Conservation (phyloP, 257 asterid genomes). For the Linderniella brevidens region DNA sequence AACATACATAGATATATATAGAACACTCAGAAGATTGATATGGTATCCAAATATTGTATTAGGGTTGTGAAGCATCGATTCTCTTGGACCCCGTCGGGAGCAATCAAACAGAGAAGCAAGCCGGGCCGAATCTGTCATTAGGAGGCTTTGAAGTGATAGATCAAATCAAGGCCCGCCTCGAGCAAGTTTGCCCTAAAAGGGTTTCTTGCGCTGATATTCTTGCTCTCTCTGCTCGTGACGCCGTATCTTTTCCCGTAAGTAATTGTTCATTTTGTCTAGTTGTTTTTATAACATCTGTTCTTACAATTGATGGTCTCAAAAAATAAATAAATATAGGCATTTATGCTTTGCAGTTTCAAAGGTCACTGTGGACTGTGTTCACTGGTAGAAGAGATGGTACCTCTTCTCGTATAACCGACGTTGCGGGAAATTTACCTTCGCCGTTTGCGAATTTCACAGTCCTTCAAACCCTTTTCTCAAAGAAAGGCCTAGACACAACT, state of each 20-base stretch:
- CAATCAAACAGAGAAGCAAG: conserved; percentile 23
- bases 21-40: too few species aligned
- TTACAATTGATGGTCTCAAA: not conserved
- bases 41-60: conserved; percentile 7
- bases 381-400: conserved; percentile 43
- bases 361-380: conserved; percentile 26
- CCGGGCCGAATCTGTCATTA: conserved; percentile 22
- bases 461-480: conserved; percentile 17
- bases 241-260: conserved; percentile 21
- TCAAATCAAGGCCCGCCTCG: conserved; percentile 21
- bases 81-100: conserved; percentile 14
- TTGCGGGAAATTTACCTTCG: conserved; percentile 21
- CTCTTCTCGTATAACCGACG: conserved; percentile 19
- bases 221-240: conserved; percentile 29
- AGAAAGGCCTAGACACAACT: conserved; percentile 16
- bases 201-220: conserved; percentile 48
- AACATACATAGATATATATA: not conserved
- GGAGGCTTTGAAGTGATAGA: conserved; percentile 29
- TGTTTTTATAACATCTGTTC: too few species aligned
- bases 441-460: conserved; percentile 23
- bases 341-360: conserved; percentile 18
- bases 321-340: too few species aligned
- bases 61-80: conserved; percentile 47
- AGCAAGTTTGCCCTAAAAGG: conserved; percentile 16
- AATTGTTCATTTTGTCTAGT: not conserved